A percentile compares a stretch with the other conserved stretches of the same genome.
These are phyloP conservation scores for Kodamaea ohmeri DNA, from an alignment of 1,139 yeast genomes.

Conservation along the genomic window DNA sequence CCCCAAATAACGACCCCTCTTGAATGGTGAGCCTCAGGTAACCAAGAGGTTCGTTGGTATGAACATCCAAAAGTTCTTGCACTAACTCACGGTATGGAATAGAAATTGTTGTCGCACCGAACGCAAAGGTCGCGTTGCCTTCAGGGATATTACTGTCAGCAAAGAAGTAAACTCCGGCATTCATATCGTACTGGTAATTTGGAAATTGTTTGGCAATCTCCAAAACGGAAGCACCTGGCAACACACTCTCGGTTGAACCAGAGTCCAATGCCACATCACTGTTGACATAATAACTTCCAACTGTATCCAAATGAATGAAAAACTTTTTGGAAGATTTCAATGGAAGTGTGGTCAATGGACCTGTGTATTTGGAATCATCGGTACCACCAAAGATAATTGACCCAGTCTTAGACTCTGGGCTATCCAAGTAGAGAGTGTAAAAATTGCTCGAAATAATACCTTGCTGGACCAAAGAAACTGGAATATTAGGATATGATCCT, in stretches of 20 bases:
- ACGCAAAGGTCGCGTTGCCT: slow-evolving; percentile 3
- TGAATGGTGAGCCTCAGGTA: background rate
- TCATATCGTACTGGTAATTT: slow-evolving; percentile 11
- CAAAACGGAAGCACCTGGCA: slow-evolving; percentile 11
- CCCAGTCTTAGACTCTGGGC: slow-evolving; percentile 15
- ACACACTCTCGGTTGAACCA: slow-evolving; percentile 18
- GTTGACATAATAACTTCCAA: background rate
- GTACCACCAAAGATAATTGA: slow-evolving; percentile 20
- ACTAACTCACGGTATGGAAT: slow-evolving; percentile 7
- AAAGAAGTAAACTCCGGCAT: slow-evolving; percentile 13
- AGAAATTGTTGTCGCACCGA: slow-evolving; percentile 3
- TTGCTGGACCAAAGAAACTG: slow-evolving; percentile 23
- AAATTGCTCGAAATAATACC: slow-evolving; percentile 22
- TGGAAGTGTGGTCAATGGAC: slow-evolving; percentile 14
- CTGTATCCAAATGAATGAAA: slow-evolving; percentile 10
- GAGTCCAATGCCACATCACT: slow-evolving; percentile 16
- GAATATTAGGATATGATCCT: slow-evolving; percentile 23
- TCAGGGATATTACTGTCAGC: slow-evolving; percentile 2
- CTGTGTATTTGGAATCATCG: slow-evolving; percentile 19
- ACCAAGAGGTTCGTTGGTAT: slow-evolving; percentile 4
- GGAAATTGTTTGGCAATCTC: slow-evolving; percentile 28
- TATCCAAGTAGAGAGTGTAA: slow-evolving; percentile 22
- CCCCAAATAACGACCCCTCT: background rate
- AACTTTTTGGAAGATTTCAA: slow-evolving; percentile 4
- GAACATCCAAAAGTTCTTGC: slow-evolving; percentile 3